Evolutionary conservation across 495 filamentous ascomycete species (phyloP), one percentile per base, ranked within the genome.

Genomic region (Xylaria palmicola): DNA sequence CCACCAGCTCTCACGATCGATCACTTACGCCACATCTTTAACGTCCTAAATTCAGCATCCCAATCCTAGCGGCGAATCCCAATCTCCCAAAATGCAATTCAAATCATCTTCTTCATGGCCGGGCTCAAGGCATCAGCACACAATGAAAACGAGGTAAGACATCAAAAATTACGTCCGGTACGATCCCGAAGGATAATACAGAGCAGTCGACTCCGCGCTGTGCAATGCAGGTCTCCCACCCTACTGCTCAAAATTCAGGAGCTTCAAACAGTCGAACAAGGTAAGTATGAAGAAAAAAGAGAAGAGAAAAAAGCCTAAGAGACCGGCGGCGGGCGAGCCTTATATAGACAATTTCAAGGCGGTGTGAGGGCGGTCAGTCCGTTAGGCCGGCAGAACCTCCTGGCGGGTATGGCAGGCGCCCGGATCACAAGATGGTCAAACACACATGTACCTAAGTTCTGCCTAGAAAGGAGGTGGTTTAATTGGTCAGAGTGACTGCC

Each of bases 141-240:
- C 37, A 66, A 67, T 39, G 67, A 69, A 69, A 71, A 60, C 56
- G 22, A 49, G 40, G 29, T 43, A 6, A 3, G 40, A 69, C 1
- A 71, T 17, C 69, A 72, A 72, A 72, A 72, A 72, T 72, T 72
- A 13, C 69, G 64, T 53, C 61, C 62, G 48, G 81, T 79, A 86
- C 81, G 84, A 83, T 83, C 84, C 86, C 86, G 84, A 85, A 86
- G 77, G 80, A 84, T 83, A 83, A 81, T 87, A 81, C 84, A 85
- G 82, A 74, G 73, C 80, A 75, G 80, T 84, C 78, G 82, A 79
- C 85, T 74, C 86, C 87, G 80, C 86, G 86, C 65, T 89, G 87
- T 90, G 87, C 85, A 88, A 90, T 90, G 87, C 83, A 89, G 86
- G 85, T 78, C 82, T 85, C 79, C 79, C 81, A 75, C 74, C 74